Conservation (phyloP, 2,329 filamentous ascomycete genomes). For the Botrytis squamosa region DNA sequence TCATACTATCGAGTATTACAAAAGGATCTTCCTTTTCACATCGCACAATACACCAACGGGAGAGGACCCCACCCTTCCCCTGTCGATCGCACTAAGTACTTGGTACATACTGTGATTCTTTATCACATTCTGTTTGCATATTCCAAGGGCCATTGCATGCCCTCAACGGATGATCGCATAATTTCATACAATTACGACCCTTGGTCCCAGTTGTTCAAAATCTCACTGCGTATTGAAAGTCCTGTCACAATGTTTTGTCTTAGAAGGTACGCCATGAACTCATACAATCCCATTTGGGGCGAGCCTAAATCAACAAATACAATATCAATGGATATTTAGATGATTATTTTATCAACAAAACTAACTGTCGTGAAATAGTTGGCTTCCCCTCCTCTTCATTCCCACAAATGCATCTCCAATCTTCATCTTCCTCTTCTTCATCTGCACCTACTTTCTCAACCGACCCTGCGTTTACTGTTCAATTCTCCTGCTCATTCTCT, state of each 20-base stretch:
- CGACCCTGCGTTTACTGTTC: conserved; percentile 98
- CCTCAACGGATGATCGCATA: conserved; percentile 31
- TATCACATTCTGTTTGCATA: conserved; percentile 10
- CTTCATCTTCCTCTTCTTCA: conserved; percentile 85
- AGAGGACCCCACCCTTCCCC: not conserved
- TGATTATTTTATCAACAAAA: not conserved
- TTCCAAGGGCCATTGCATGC: conserved; percentile 12
- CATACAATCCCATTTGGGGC: not conserved
- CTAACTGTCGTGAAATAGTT: conserved; percentile 50
- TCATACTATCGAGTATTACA: not conserved
- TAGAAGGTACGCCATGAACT: conserved; percentile 48
- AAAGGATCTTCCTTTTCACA: not conserved
- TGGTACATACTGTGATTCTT: conserved; percentile 7
- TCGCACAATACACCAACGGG: not conserved
- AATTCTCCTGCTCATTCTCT: conserved; percentile 89
- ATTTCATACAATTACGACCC: conserved; percentile 22
- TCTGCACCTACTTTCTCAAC: conserved; percentile 94
- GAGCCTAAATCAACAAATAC: not conserved
- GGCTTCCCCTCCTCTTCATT: conserved; percentile 85
- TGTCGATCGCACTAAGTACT: not conserved
- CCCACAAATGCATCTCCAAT: conserved; percentile 81
- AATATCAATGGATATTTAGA: not conserved
- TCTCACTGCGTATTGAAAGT: not conserved
- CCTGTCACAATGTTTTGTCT: conserved; percentile 57
- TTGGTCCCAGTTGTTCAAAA: not conserved